Evolutionary conservation across 768 basidiomycete species (phyloP), one percentile per base, ranked within the genome.

Genomic region (Gymnopilus junonius): DNA sequence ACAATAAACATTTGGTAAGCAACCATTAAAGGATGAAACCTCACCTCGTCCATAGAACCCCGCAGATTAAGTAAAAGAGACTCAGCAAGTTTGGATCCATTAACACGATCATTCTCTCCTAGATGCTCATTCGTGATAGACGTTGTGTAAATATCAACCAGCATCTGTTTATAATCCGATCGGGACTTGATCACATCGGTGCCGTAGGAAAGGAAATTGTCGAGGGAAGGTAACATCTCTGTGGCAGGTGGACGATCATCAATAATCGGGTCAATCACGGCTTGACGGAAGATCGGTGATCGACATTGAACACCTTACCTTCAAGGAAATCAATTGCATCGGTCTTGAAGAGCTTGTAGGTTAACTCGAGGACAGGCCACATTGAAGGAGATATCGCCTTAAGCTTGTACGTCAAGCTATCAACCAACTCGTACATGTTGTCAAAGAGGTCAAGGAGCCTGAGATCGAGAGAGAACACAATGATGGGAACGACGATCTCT

Each of bases 141-240:
- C 1, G 87, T 90, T 37, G 85, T 87, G 73, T 93, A 97, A 67
- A 96, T 92, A 70, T 96, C 93, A 54, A 95, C 77, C 34, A 90
- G 76, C 85, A 92, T 93, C 67, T 86, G 84, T 69, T 86, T 84
- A 77, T 96, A 95, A 67, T 93, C 91, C 1, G 85, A 74, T 51
- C 86, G 88, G 23, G 83, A 71, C 69, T 91, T 88, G 77, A 96
- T 88, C 15, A 87, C 77, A 14, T 94, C 91, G 25, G 85, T 80
- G 15, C 94, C 94, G 70, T 87, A 95, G 14, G 92, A 92, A 57
- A 97, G 81, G 72, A 94, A 93, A 81, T 95, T 96, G 79, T 94
- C 92, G 59, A 97, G 75, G 4, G 90, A 87, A 11, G 93, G 92
- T 25, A 94, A 83, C 92, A 95, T 95, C 73, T 96, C 94, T 89